Conservation (phyloP, 208 protist genomes). For the Trichomonas vaginalis region DNA sequence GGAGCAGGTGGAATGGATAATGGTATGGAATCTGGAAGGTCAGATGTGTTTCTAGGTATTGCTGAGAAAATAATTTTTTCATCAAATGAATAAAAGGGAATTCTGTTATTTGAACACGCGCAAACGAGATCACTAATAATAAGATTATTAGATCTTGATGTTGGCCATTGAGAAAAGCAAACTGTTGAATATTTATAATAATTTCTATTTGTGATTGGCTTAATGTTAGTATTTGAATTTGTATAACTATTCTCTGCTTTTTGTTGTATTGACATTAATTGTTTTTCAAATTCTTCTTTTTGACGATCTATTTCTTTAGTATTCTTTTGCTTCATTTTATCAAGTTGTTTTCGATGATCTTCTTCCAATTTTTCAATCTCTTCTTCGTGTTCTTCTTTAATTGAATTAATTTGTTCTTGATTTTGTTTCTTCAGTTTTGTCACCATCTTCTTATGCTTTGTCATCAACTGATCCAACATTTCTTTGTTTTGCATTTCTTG, state of each 20-base stretch:
- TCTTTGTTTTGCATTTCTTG: background rate
- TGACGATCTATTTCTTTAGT: background rate
- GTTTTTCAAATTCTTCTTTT: background rate
- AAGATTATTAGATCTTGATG: background rate
- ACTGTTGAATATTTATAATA: background rate
- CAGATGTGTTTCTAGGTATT: no score
- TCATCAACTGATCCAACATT: background rate
- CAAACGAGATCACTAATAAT: background rate
- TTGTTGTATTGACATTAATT: background rate
- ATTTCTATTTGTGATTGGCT: background rate
- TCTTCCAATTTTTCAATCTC: background rate
- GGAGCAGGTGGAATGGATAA: no score
- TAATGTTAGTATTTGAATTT: background rate
- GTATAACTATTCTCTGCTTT: background rate
- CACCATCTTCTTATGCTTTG: background rate
- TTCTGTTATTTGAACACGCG: background rate
- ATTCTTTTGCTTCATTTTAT: background rate
- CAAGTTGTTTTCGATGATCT: background rate
- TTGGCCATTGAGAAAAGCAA: background rate
- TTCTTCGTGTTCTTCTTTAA: background rate
- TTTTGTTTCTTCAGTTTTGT: background rate
- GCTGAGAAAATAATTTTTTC: background rate
- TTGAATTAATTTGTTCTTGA: background rate
- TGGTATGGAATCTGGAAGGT: background rate
- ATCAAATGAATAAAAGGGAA: background rate